Evolutionary conservation across 1,284 basidiomycete species (phyloP).

Genomic region (Paramarasmius palmivorus): DNA sequence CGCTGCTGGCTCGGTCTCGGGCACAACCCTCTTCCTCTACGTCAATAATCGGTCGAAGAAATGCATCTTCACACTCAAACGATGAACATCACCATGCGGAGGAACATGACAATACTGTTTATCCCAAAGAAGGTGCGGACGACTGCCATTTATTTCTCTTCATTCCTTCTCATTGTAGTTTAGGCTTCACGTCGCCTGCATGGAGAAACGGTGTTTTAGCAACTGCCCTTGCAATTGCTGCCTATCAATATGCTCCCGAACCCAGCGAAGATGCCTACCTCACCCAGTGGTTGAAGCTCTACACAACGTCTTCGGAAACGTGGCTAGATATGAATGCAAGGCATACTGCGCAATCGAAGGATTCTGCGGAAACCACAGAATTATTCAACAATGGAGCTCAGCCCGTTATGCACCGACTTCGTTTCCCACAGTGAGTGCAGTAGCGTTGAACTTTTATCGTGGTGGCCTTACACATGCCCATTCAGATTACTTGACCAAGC

Average conservation of each 20-base stretch:
- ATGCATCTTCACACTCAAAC: constrained; percentile 35
- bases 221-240: constrained; percentile 46
- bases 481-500: constrained; percentile 49
- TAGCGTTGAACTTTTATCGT: not conserved
- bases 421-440: constrained; percentile 66
- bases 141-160: not conserved
- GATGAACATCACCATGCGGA: constrained; percentile 38
- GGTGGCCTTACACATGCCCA: not conserved
- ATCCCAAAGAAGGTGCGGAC: constrained; percentile 58
- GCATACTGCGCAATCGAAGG: constrained; percentile 52
- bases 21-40: constrained; percentile 18
- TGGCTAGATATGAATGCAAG: constrained; percentile 56
- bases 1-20: constrained; percentile 30
- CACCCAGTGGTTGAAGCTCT: constrained; percentile 62
- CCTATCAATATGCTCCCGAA: constrained; percentile 68
- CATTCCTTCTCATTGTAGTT: not conserved
- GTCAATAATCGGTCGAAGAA: constrained; percentile 28
- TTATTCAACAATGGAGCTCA: constrained; percentile 51
- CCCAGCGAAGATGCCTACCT: constrained; percentile 58
- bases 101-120: constrained; percentile 43
- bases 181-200: constrained; percentile 59
- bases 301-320: constrained; percentile 46
- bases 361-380: constrained; percentile 43
- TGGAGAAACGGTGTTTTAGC: constrained; percentile 61
- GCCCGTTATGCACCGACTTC: constrained; percentile 57